These are phyloP conservation scores for Alternaria tenuissima DNA, from an alignment of 2,329 filamentous ascomycete species.

Conservation along the genomic window DNA sequence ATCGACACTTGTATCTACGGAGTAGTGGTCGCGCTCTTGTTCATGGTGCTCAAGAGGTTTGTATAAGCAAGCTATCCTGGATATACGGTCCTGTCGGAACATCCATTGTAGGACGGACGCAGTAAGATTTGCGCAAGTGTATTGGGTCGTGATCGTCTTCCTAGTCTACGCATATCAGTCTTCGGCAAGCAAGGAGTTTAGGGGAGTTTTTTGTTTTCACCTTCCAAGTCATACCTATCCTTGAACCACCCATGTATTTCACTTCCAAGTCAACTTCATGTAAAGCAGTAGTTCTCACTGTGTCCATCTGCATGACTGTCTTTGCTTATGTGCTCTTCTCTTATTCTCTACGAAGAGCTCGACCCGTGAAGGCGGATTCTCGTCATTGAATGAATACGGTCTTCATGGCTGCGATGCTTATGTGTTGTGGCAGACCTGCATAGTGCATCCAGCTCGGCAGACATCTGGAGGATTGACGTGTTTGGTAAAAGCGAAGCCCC, in stretches of 20 bases:
- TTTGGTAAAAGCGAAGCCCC: neutral
- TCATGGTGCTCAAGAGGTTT: conserved; percentile 69
- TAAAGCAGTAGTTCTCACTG: neutral
- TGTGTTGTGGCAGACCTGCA: neutral
- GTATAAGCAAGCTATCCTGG: neutral
- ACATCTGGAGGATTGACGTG: neutral
- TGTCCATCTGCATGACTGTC: neutral
- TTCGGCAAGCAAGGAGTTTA: neutral
- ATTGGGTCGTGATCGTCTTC: neutral
- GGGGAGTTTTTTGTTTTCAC: neutral
- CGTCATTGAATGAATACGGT: neutral
- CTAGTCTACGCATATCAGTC: neutral
- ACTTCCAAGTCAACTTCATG: neutral
- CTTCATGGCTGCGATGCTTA: neutral
- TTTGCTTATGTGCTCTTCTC: fast-evolving
- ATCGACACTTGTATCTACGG: conserved; percentile 82
- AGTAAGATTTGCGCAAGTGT: neutral
- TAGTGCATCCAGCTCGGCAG: neutral
- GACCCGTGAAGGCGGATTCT: neutral
- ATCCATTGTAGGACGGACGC: neutral
- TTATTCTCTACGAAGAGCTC: neutral
- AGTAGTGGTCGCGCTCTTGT: conserved; percentile 72
- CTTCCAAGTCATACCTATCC: neutral
- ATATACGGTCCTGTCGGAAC: neutral
- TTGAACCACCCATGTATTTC: neutral